Evolutionary conservation across 2,329 filamentous ascomycete species (phyloP), one percentile per base, ranked within the genome.

Genomic region (Domatiomyces globalis): DNA sequence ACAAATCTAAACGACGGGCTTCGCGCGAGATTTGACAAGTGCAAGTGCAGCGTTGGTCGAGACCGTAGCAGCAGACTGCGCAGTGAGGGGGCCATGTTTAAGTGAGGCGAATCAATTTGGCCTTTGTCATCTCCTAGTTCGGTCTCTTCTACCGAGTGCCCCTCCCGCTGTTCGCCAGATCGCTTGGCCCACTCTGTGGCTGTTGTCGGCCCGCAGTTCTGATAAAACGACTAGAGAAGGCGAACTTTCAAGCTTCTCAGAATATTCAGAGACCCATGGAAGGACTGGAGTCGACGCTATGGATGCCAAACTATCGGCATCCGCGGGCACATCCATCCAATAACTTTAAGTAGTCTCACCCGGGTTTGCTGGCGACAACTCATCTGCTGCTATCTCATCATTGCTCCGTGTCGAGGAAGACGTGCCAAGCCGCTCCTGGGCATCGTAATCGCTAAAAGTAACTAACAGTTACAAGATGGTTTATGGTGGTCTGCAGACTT

Each of bases 1-100:
- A 55, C 51, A 25, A 58, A 60, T 33, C 49, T 50, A 18, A 54
- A 49, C 10, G 51, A 45, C 25, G 49, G 50, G 6, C 44, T 33
- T 22, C 47, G 25, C 22, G 48, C 49, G 49, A 15, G 48, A 42
- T 39, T 15, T 12, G 33, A 10, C 10, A 39, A 15, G 33, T 5
- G 12, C 12, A 15, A 15, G 33, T 39, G 9, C 10, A 15, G 33
- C 33, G 9, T 15, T 39, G 33, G 33, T 39, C 33, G 33, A 39
- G 9, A 39, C 15, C 33, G 33, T 10, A 39, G 33, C 33, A 10
- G 33, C 33, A 39, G 10, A 15, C 10, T 15, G 33, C 33, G 33
- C 33, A 39, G 33, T 39, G 33, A 39, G 33, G 12, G 33, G 33
- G 33, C 2, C 33, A 39, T 39, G 33, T 15, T 39, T 15, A 15